Conservation (phyloP, 306 rosid genomes). For the Parietaria judaica region DNA sequence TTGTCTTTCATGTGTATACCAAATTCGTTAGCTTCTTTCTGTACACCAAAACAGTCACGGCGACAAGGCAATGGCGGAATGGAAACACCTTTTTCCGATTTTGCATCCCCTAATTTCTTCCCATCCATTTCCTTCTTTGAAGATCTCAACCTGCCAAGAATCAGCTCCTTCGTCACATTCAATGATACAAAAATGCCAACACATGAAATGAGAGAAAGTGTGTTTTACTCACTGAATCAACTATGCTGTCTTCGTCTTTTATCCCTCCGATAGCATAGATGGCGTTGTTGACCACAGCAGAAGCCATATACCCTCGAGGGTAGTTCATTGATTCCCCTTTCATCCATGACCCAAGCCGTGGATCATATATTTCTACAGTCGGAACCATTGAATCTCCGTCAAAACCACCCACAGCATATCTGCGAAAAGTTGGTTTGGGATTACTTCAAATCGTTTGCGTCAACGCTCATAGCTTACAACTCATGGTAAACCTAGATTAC, state of each 20-base stretch:
- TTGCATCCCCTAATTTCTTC: slow-evolving; percentile 22
- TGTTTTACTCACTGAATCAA: slow-evolving; percentile 37
- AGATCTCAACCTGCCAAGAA: slow-evolving; percentile 55
- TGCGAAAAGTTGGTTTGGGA: slow-evolving; percentile 3
- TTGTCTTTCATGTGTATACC: no score
- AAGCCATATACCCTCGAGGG: slow-evolving; percentile 40
- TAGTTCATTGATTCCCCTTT: slow-evolving; percentile 40
- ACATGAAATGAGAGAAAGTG: background rate
- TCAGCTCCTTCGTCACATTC: background rate
- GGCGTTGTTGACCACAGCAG: slow-evolving; percentile 50
- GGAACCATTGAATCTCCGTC: slow-evolving; percentile 43
- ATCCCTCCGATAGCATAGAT: slow-evolving; percentile 64
- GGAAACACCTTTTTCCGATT: slow-evolving; percentile 49
- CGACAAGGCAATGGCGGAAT: slow-evolving; percentile 37
- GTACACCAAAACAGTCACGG: background rate
- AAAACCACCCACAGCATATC: slow-evolving; percentile 63
- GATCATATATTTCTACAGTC: slow-evolving; percentile 47
- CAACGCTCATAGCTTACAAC: no score
- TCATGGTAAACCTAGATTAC: no score
- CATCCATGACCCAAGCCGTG: slow-evolving; percentile 40
- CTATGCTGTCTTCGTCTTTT: slow-evolving; percentile 22
- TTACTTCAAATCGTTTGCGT: no score
- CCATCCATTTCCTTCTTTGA: slow-evolving; percentile 64
- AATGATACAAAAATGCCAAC: background rate
- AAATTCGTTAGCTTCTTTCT: background rate